Evolutionary conservation across 192 early-diverging fungal genomes (phyloP).

Genomic region (Gaertneriomyces sp.): DNA sequence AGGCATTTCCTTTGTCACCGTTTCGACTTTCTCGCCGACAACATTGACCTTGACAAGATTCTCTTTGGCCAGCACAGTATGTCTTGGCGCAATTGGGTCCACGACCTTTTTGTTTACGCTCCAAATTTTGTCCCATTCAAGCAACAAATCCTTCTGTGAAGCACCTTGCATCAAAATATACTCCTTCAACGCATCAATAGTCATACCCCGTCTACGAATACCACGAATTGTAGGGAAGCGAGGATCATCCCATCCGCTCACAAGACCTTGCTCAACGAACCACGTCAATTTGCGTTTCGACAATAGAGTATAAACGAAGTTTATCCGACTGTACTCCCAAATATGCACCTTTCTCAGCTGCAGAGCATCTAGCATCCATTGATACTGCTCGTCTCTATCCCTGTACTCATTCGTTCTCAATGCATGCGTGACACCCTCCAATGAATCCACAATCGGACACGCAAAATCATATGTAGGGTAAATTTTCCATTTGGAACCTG

Average conservation of each 20-base stretch:
- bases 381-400: constrained; percentile 94
- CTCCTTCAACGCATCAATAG: constrained; percentile 91
- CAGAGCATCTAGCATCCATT: constrained; percentile 90
- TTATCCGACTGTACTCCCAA: constrained; percentile 92
- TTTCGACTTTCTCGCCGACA: constrained; percentile 50
- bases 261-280: constrained; percentile 86
- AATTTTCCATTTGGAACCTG: constrained; percentile 90
- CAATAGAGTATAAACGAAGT: constrained; percentile 96
- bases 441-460: constrained; percentile 91
- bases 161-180: constrained; percentile 99
- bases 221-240: constrained; percentile 62
- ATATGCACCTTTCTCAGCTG: constrained; percentile 84
- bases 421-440: constrained; percentile 98
- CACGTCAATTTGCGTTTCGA: constrained; percentile 98
- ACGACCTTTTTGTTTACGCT: constrained; percentile 93
- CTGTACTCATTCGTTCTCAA: constrained; percentile 97
- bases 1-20: constrained; percentile 63
- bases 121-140: constrained; percentile 99
- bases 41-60: constrained; percentile 68
- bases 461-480: constrained; percentile 99
- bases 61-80: constrained; percentile 70
- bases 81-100: constrained; percentile 90
- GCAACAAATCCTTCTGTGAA: constrained; percentile 83
- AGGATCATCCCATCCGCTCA: constrained; percentile 63
- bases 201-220: constrained; percentile 94